These are phyloP conservation scores for Acacia acuminata DNA, from an alignment of 306 rosid species.

Conservation along the genomic window DNA sequence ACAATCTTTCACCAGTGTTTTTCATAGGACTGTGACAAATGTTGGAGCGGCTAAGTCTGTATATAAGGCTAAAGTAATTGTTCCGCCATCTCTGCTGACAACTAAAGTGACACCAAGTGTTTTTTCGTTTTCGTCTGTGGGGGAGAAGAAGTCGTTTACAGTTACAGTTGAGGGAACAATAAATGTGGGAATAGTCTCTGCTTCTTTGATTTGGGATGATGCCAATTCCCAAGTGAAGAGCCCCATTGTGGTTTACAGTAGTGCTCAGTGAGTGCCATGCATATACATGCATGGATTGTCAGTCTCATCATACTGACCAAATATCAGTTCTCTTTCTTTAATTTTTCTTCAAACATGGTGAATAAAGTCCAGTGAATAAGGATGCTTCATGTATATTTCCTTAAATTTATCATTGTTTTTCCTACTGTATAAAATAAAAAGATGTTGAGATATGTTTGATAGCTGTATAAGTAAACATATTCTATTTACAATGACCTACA, in stretches of 20 bases:
- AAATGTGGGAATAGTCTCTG: background rate
- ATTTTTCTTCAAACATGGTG: background rate
- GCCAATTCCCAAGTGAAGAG: constrained; percentile 15
- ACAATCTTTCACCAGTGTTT: background rate
- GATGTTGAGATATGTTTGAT: too few species aligned
- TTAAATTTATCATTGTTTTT: background rate
- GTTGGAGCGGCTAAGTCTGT: background rate
- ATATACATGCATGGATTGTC: background rate
- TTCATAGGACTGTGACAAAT: background rate
- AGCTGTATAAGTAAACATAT: background rate
- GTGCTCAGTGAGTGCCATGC: background rate
- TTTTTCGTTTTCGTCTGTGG: background rate
- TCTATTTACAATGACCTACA: too few species aligned
- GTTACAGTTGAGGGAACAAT: background rate
- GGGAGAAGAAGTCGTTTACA: background rate
- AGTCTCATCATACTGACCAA: too few species aligned
- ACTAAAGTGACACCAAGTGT: constrained; percentile 19
- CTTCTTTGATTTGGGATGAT: constrained; percentile 27
- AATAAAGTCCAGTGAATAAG: background rate
- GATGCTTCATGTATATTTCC: background rate
- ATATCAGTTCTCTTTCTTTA: background rate
- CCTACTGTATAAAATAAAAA: background rate
- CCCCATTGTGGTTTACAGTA: constrained; percentile 12
- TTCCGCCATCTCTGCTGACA: background rate
- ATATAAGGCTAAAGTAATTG: background rate